Base-by-base conservation (phyloP, 2,329 filamentous ascomycete species). In the Microcyclospora tardicrescens region DNA sequence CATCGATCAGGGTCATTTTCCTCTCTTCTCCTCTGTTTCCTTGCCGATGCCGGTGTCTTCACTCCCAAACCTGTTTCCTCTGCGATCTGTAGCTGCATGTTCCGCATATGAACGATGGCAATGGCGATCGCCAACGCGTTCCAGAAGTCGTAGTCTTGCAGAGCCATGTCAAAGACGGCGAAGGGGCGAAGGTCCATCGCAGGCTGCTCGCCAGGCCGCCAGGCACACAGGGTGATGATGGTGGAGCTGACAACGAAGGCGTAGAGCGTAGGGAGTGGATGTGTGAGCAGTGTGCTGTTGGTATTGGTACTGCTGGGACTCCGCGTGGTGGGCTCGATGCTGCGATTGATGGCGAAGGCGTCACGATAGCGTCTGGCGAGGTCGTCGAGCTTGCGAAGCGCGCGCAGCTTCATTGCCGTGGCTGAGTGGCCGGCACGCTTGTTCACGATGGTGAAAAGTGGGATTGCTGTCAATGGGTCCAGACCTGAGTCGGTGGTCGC, bases 41-140 rank as follows among this genome's bases (percentile, higher is more conserved):
- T 33, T 29, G 16, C 15, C 34, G 16, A 16, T 35, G 15, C 32
- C 34, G 27, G n/a, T 27, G 30, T 37, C 34, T 34, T 39, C 34
- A 42, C n/a, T 12, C 52, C 53, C 30, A 54, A 35, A 10, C 52
- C 49, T 9, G 51, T 55, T 31, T 56, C 57, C 28, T 62, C 53
- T 31, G 62, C 61, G 15, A 73, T 56, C 39, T 63, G 55, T 37
- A 64, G 45, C 62, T 72, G 64, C 28, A 65, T 62, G 42, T 69
- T 67, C 5, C 72, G 63, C 38, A 68, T 65, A 50, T 73, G 67
- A 43, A 72, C 63, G 10, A 73, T 60, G 5, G 72, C 58, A 41
- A 77, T 72, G 0, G 73, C 70, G 36, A 77, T 46, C 0, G 72
- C 71, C 3, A 77, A 58, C 4, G 68, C 64, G 49, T 75, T 75